These are phyloP conservation scores for Colletotrichum paranaense DNA, from an alignment of 2,329 filamentous ascomycete genomes.

Conservation along the genomic window DNA sequence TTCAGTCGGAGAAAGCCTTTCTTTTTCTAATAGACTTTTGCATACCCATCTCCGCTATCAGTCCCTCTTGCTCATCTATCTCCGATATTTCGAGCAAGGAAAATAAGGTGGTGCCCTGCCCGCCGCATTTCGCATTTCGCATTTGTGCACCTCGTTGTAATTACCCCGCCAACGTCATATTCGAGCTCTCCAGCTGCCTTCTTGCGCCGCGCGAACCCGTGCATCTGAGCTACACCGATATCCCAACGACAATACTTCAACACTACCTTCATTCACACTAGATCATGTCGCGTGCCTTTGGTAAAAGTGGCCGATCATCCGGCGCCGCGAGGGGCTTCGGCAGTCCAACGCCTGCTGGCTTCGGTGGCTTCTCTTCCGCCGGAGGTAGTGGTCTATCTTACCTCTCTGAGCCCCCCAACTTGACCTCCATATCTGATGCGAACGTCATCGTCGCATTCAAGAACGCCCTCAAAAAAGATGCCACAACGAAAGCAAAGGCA, in stretches of 20 bases:
- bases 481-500: slow-evolving; percentile 89
- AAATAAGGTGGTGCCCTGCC: neutral
- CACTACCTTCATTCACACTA: neutral
- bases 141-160: slow-evolving; percentile 7
- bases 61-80: neutral
- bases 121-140: slow-evolving; percentile 9
- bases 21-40: neutral
- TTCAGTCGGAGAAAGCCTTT: neutral
- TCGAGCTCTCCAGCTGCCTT: slow-evolving; percentile 8
- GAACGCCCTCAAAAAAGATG: slow-evolving; percentile 92
- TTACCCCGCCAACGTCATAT: slow-evolving; percentile 35
- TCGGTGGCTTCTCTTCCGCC: slow-evolving; percentile 54
- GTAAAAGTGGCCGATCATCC: slow-evolving; percentile 28
- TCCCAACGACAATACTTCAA: neutral
- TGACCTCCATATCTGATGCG: slow-evolving; percentile 80
- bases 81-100: neutral
- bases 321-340: slow-evolving; percentile 33
- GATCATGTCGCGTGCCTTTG: slow-evolving; percentile 34
- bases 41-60: neutral
- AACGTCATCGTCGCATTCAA: slow-evolving; percentile 92
- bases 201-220: neutral
- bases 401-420: slow-evolving; percentile 85
- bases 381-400: slow-evolving; percentile 77
- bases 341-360: slow-evolving; percentile 40
- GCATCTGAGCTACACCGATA: neutral